Conservation (phyloP, 2,329 filamentous ascomycete genomes). For the Phaeosphaeriaceae sp. region DNA sequence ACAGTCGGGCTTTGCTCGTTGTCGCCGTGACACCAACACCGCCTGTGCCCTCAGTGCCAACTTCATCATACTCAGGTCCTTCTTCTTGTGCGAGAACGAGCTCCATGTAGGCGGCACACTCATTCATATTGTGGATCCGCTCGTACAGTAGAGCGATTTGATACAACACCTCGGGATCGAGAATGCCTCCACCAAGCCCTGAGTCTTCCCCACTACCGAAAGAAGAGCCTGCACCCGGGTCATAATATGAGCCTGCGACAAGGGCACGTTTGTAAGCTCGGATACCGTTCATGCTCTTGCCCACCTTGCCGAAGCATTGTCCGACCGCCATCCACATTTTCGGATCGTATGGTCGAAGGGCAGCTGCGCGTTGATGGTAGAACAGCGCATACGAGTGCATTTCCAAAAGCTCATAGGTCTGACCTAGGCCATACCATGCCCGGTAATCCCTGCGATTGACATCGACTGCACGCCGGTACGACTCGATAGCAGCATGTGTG, state of each 20-base stretch:
- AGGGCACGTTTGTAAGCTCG: conserved; percentile 93
- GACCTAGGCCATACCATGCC: conserved; percentile 96
- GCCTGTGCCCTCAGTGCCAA: conserved; percentile 51
- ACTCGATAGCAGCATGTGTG: conserved; percentile 96
- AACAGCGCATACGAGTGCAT: conserved; percentile 97
- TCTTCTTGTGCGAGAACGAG: conserved; percentile 92
- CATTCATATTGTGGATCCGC: conserved; percentile 74
- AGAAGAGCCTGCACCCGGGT: conserved; percentile 62
- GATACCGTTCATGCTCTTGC: conserved; percentile 85
- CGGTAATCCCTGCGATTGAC: conserved; percentile 96
- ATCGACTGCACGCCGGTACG: conserved; percentile 92
- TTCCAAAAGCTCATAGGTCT: conserved; percentile 96
- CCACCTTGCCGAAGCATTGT: conserved; percentile 89
- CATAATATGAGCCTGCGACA: conserved; percentile 85
- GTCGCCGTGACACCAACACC: conserved; percentile 88
- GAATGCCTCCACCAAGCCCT: conserved; percentile 59
- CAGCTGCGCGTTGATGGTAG: conserved; percentile 96
- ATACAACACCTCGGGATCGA: conserved; percentile 89
- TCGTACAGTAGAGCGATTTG: conserved; percentile 93
- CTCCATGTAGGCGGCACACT: conserved; percentile 94
- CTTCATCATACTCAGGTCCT: conserved; percentile 59
- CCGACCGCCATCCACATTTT: conserved; percentile 99
- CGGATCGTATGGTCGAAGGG: conserved; percentile 91
- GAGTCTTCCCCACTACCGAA: conserved; percentile 56
- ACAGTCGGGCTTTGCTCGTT: conserved; percentile 90